Percentiles rank a stretch among this genome's conserved stretches.
These are phyloP conservation scores for Antrodiella citrinella DNA, from an alignment of 768 basidiomycete genomes.

Conservation along the genomic window DNA sequence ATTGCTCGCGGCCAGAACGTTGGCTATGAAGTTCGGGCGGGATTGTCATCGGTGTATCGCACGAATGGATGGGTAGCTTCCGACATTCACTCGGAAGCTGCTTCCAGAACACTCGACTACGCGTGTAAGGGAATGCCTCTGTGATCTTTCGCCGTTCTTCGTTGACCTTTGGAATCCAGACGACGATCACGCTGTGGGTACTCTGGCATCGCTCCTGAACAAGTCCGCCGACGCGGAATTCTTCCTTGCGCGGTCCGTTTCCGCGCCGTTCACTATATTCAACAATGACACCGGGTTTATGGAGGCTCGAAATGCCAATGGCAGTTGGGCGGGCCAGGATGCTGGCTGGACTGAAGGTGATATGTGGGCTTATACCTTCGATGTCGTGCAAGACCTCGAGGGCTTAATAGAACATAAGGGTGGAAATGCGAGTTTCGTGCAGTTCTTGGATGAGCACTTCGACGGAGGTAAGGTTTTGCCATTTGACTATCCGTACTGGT, in stretches of 20 bases:
- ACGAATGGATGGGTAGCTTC: constrained; percentile 69
- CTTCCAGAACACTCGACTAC: constrained; percentile 71
- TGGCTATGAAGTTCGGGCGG: constrained; percentile 76
- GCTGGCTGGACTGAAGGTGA: constrained; percentile 82
- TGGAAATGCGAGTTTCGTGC: constrained; percentile 56
- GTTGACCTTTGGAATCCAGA: constrained; percentile 32
- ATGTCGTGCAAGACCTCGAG: constrained; percentile 65
- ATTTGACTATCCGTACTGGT: background rate
- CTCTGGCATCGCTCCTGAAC: constrained; percentile 47
- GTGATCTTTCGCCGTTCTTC: background rate
- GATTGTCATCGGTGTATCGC: constrained; percentile 61
- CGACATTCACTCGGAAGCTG: constrained; percentile 74
- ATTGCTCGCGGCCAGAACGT: constrained; percentile 38
- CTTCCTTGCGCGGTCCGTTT: constrained; percentile 48
- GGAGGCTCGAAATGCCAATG: constrained; percentile 66
- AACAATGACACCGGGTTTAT: constrained; percentile 70
- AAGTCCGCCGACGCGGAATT: constrained; percentile 41
- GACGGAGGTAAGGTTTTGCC: constrained; percentile 29
- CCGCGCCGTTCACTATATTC: constrained; percentile 55
- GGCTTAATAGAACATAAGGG: constrained; percentile 56
- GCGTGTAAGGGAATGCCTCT: constrained; percentile 48
- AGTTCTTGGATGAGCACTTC: constrained; percentile 54
- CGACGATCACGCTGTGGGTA: constrained; percentile 68
- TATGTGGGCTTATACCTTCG: constrained; percentile 71
- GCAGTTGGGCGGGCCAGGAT: constrained; percentile 60